These are phyloP conservation scores for Amesomyces nigricolor DNA, from an alignment of 2,329 filamentous ascomycete genomes.

Conservation along the genomic window DNA sequence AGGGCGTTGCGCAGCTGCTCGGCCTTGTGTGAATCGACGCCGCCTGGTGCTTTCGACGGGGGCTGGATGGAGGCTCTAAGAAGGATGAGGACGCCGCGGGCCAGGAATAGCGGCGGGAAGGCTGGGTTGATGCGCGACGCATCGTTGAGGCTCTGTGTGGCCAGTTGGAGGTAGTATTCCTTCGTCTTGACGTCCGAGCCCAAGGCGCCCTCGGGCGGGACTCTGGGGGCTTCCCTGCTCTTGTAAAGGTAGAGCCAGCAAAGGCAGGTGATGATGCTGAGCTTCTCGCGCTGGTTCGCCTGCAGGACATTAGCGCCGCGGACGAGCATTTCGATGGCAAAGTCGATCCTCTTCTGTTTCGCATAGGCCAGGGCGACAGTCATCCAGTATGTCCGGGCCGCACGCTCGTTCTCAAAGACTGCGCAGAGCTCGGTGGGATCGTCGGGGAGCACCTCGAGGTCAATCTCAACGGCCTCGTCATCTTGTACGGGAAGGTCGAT, in stretches of 20 bases:
- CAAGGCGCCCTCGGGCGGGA: slow-evolving; percentile 55
- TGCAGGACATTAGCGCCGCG: slow-evolving; percentile 69
- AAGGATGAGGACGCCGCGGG: slow-evolving; percentile 81
- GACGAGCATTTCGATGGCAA: slow-evolving; percentile 67
- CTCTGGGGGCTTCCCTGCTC: slow-evolving; percentile 69
- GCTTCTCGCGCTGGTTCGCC: slow-evolving; percentile 69
- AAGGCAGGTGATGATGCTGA: slow-evolving; percentile 75
- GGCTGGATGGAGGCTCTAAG: slow-evolving; percentile 79
- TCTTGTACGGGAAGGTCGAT: slow-evolving; percentile 64
- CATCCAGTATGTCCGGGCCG: slow-evolving; percentile 92
- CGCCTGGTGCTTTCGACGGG: slow-evolving; percentile 58
- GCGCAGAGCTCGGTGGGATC: slow-evolving; percentile 94
- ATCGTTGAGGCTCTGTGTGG: slow-evolving; percentile 90
- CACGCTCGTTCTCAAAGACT: slow-evolving; percentile 88
- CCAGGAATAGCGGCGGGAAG: slow-evolving; percentile 85
- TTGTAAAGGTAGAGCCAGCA: slow-evolving; percentile 92
- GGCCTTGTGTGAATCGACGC: slow-evolving; percentile 64
- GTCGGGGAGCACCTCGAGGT: slow-evolving; percentile 83
- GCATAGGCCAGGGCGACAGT: slow-evolving; percentile 95
- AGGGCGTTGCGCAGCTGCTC: slow-evolving; percentile 79
- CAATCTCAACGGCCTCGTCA: slow-evolving; percentile 81
- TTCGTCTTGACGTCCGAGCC: slow-evolving; percentile 79
- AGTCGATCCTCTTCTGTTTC: slow-evolving; percentile 89
- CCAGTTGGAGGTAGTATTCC: slow-evolving; percentile 83
- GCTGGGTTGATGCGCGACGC: slow-evolving; percentile 90